Base-by-base conservation (phyloP, 2,329 filamentous ascomycete species). In the Magnaporthales sp. region DNA sequence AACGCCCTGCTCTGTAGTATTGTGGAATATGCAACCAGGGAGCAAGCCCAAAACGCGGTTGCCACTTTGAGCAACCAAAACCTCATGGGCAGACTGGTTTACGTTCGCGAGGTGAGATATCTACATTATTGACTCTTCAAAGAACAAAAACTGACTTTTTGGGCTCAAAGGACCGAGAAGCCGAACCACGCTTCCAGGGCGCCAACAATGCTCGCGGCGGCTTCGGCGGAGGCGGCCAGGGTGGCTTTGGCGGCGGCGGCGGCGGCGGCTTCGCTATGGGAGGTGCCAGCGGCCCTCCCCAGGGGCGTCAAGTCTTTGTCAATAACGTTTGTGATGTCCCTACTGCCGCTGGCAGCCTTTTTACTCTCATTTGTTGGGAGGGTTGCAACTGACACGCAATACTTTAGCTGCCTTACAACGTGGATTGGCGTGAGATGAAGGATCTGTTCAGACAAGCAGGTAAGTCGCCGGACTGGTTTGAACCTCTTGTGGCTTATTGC, bases 11-110 rank as follows among this genome's bases (percentile, higher is more conserved):
- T 3, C 19, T 38, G 4, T 72, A 97, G 93, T 85, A 99, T 99
- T 92, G 95, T 99, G 90, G 95, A 99, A 90, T 99, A 99, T 89
- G 93, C 93, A 80, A 97, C 94, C 75, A 92, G 93, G 88, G 95
- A 99, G 77, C 93, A 99, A 90, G 95, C 95, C 78, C 95, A 98
- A 81, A 91, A 92, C 80, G 95, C 95, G 77, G 95, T 99, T 83
- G 90, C 91, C 80, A 95, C 93, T 77, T 91, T 99, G 81, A 97
- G 93, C 87, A 99, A 99, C 84, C 94, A 97, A 81, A 97, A 96
- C 79, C 85, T 99, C 69, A 98, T 98, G 94, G 95, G 95, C 68
- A 90, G 95, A 79, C 90, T 99, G 74, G 93, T 99, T 78, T 99
- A 99, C 79, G 95, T 99, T 78, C 91, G 95, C 81, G 95, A 99